Evolutionary conservation across 1,284 basidiomycete genomes (phyloP), one percentile per base, ranked within the genome.

Genomic region (Melampsora americana): DNA sequence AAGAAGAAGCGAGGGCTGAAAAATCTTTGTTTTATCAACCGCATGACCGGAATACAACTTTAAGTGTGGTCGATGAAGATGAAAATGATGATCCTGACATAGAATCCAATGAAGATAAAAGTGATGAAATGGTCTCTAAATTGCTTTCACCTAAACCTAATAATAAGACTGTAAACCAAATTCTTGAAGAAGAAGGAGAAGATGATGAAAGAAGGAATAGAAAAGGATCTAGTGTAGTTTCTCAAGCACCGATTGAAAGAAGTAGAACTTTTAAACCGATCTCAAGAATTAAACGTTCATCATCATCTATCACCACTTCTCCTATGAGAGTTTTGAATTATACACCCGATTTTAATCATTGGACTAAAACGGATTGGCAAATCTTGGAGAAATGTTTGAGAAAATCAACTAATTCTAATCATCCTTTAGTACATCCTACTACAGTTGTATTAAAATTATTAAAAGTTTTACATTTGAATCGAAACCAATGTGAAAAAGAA

Each of bases 311-410:
- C 39, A 42, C 39, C 5, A 42, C 39, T 42, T 42, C 39, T 9
- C 39, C 39, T 4, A 35, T 35, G 39, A 42, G 11, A 42, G 12
- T 11, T 20, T 42, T 71, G 5, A 44, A 66, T 28, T 73, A 73
- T 59, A 61, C 32, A 44, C 62, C 70, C 3, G 30, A 73, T 53
- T 53, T 73, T 3, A 26, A 66, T 14, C 14, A 61, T 12, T 73
- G 70, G 70, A 59, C 28, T 32, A 28, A 23, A 50, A 18, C 48
- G 9, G 70, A 73, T 73, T 73, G 70, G 70, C 64, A 66, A 48
- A 59, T 65, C n/a, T 64, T 73, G 20, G 70, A 73, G 35, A 50
- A 32, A 30, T 65, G 70, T 65, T 46, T 73, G 9, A 73, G 53
- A 32, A 73, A 32, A 35, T 62, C 32, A 56, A 56, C n/a, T 56